Base-by-base conservation (phyloP, 1,139 yeast genomes). In the Zygosaccharomyces sapae region DNA sequence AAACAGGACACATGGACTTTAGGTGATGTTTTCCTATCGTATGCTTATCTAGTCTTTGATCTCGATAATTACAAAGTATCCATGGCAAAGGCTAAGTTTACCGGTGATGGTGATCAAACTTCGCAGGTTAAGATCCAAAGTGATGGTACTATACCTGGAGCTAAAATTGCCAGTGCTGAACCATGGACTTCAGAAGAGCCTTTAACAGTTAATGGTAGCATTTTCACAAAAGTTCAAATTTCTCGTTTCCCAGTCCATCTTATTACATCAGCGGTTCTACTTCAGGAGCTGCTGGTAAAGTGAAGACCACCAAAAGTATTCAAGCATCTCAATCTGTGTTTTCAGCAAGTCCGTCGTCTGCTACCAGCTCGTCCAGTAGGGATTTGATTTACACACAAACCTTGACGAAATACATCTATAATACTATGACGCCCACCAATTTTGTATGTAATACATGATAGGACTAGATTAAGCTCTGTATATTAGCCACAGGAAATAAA, bases 11-110 rank as follows among this genome's bases (percentile, higher is more conserved):
- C 62, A 1, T 59, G 68, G 48, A 69, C 77, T 9, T 61, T 86
- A 22, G 96, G 96, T 30, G 95, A 85, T 64, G 75, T 81, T 30
- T 80, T 87, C 66, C 68, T 88, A 55, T 74, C 87, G 51, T 73
- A 77, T 44, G 88, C 86, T 2, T 88, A 88, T 61, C 76, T 81
- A 45, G 95, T 87, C 33, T 87, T 77, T 58, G 94, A 88, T 66
- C 70, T 86, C 53, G 89, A 84, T 33, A 77, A 78, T 54, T 67
- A 71, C 46, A 78, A 80, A 58, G 72, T 89, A 22, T 81, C 84
- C 0, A 47, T 89, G 44, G 96, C 92, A 0, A 84, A 76, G 54
- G 81, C 80, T 2, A 69, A 69, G 35, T 59, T 52, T 41, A 57
- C 58, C 10, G 38, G 74, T 5, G 50, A 47, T 13, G 22, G 48